phyloP scores from a whole-genome alignment of 2,329 filamentous ascomycete genomes.

The Alternaria incomplexa region DNA sequence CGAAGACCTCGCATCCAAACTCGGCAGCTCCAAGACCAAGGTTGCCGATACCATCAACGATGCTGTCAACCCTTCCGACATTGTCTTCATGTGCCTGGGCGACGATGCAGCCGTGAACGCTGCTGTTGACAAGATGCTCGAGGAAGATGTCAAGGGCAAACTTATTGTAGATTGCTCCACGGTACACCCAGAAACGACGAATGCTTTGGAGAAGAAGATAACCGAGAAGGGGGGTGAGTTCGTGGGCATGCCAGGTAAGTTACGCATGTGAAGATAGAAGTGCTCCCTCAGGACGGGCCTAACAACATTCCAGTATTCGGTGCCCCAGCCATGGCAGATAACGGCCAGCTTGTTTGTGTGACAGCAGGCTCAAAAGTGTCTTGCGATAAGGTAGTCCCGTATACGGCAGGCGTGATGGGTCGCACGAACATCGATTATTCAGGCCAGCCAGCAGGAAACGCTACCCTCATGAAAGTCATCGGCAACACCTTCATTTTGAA shows the following conservation, averaged over 20 bases:
- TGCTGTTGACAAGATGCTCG: conserved; percentile 64
- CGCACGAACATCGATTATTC: conserved; percentile 73
- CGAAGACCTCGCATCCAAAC: conserved; percentile 65
- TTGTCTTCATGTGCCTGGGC: conserved; percentile 82
- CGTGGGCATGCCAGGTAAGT: conserved; percentile 68
- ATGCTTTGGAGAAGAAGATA: conserved; percentile 66
- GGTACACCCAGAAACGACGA: conserved; percentile 81
- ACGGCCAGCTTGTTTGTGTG: conserved; percentile 74
- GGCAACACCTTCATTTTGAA: conserved; percentile 87
- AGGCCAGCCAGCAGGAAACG: conserved; percentile 70
- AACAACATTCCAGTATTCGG: conserved; percentile 64
- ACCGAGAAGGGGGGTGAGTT: conserved; percentile 70
- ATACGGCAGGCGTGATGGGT: conserved; percentile 74
- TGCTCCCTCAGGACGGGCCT: conserved; percentile 15
- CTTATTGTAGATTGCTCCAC: conserved; percentile 88
- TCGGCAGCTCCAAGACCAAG: conserved; percentile 67
- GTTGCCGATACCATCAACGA: conserved; percentile 69
- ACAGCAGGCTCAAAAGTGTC: conserved; percentile 68
- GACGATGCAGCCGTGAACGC: conserved; percentile 76
- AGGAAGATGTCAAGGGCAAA: conserved; percentile 68
- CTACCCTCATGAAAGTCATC: conserved; percentile 77
- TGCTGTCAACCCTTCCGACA: conserved; percentile 70
- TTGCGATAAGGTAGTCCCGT: conserved; percentile 71
- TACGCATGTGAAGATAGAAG: neutral
- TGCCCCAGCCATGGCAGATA: conserved; percentile 72